Evolutionary conservation across 768 basidiomycete species (phyloP).

Genomic region (Saitozyma podzolica): DNA sequence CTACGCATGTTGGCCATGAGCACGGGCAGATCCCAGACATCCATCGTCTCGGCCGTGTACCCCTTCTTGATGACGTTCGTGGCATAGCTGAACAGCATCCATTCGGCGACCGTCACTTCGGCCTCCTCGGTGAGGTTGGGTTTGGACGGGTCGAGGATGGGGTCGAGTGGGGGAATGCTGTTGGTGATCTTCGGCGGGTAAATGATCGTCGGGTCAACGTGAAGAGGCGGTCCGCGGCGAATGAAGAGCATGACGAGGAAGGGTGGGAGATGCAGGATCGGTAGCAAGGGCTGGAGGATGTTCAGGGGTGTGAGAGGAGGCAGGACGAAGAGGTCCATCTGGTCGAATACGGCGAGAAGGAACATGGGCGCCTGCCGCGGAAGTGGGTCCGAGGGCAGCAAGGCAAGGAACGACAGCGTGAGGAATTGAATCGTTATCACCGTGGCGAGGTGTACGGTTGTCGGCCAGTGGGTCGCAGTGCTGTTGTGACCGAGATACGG

Average conservation of each 20-base stretch:
- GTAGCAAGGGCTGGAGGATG: conserved; percentile 23
- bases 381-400: conserved; percentile 38
- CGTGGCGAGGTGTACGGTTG: conserved; percentile 64
- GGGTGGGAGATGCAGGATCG: conserved; percentile 47
- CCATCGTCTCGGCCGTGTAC: conserved; percentile 68
- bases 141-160: conserved; percentile 54
- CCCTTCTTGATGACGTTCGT: conserved; percentile 85
- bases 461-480: conserved; percentile 54
- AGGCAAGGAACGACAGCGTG: conserved; percentile 28
- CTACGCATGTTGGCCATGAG: conserved; percentile 70
- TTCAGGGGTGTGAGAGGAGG: conserved; percentile 17
- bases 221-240: conserved; percentile 71
- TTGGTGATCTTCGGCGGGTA: conserved; percentile 59
- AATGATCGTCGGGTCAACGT: conserved; percentile 70
- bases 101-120: conserved; percentile 52
- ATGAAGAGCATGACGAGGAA: conserved; percentile 58
- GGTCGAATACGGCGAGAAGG: conserved; percentile 9
- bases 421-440: conserved; percentile 34
- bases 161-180: conserved; percentile 24
- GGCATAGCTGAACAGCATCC: conserved; percentile 80
- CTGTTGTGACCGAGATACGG: conserved; percentile 60
- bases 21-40: conserved; percentile 85
- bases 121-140: conserved; percentile 72
- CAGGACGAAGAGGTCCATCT: conserved; percentile 11
- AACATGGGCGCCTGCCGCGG: conserved; percentile 19